Evolutionary conservation across 75 land plant species (phyloP), one percentile per base, ranked within the genome.

Genomic region (Gnetum montanum): DNA sequence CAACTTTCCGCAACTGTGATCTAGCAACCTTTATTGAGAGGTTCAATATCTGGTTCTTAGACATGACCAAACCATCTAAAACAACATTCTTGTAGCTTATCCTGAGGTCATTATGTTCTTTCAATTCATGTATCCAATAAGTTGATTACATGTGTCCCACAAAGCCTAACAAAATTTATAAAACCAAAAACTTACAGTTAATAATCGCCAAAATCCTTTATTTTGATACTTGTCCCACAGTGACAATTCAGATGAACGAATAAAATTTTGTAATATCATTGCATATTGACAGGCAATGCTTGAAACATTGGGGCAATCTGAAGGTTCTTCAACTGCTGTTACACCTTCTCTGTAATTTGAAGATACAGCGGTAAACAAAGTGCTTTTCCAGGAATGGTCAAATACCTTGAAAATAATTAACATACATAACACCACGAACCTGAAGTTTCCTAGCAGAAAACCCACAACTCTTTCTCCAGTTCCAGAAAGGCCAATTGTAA

Each of bases 131-230:
- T n/a, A n/a, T n/a, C n/a, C n/a, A n/a, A n/a, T n/a, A n/a, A n/a
- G n/a, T n/a, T n/a, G n/a, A n/a, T n/a, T n/a, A n/a, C n/a, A n/a
- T n/a, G n/a, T n/a, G n/a, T n/a, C n/a, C n/a, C n/a, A n/a, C n/a
- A n/a, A n/a, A n/a, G n/a, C n/a, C n/a, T n/a, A n/a, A n/a, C n/a
- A n/a, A n/a, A n/a, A n/a, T n/a, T n/a, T n/a, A n/a, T n/a, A n/a
- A n/a, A n/a, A n/a, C n/a, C n/a, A n/a, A n/a, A n/a, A n/a, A n/a
- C 70, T 54, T 79, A 86, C 99, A 23, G 97, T 90, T n/a, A 90
- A 64, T 53, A 90, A 81, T 18, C 99, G 88, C 99, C 99, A 95
- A 61, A 90, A 95, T 12, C 99, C 99, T 65, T 60, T 62, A 59
- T 86, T 95, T 13, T 87, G 67, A 61, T 73, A 54, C 60, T 94